Conservation (phyloP, 2,329 filamentous ascomycete genomes). For the Talaromyces sp. region DNA sequence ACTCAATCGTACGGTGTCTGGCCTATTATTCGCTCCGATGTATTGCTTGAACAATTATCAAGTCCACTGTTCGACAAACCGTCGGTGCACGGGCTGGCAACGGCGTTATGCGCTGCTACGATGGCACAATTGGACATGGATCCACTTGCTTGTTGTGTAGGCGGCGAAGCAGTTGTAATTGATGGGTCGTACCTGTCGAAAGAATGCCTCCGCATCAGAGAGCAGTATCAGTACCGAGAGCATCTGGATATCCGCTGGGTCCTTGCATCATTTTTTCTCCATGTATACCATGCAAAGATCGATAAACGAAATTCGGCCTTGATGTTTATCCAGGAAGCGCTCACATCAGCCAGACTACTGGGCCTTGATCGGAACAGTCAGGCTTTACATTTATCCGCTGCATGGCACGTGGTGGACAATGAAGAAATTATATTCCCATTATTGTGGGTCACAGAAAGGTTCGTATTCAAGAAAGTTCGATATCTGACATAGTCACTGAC, state of each 20-base stretch:
- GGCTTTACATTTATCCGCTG: not conserved
- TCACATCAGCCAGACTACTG: constrained; percentile 25
- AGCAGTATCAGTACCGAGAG: constrained; percentile 20
- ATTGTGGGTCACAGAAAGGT: constrained; percentile 33
- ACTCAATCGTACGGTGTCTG: constrained; percentile 30
- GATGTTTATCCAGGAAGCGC: constrained; percentile 32
- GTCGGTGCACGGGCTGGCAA: constrained; percentile 22
- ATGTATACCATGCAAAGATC: constrained; percentile 33
- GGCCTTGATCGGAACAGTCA: constrained; percentile 22
- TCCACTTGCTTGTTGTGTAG: constrained; percentile 18
- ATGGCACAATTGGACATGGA: constrained; percentile 31
- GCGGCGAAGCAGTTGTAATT: constrained; percentile 1
- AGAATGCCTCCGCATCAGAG: constrained; percentile 26
- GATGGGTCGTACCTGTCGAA: constrained; percentile 24
- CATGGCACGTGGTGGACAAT: constrained; percentile 25
- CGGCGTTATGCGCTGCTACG: constrained; percentile 31
- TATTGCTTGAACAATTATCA: constrained; percentile 20
- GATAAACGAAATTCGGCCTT: constrained; percentile 29
- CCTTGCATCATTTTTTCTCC: constrained; percentile 31
- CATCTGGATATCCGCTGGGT: constrained; percentile 24
- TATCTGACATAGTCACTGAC: not conserved
- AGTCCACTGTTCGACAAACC: constrained; percentile 1
- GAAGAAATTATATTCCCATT: constrained; percentile 27
- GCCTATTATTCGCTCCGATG: constrained; percentile 27
- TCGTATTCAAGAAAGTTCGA: not conserved